Base-by-base conservation (phyloP, 2,329 filamentous ascomycete genomes). In the Diaporthe longicolla region DNA sequence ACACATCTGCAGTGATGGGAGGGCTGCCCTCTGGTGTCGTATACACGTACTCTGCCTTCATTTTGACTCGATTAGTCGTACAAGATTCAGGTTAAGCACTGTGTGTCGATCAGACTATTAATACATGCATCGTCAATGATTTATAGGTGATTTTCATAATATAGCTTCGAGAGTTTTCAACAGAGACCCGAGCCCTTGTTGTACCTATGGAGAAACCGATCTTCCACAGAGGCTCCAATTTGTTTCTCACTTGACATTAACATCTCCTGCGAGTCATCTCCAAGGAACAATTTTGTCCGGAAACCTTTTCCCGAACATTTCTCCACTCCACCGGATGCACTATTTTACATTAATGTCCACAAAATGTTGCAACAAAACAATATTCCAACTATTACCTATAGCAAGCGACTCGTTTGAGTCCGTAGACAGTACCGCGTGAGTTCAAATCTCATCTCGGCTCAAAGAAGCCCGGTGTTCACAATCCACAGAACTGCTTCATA, bases 301-400 rank as follows among this genome's bases (percentile, higher is more conserved):
- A 32, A 55, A 55, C 52, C 13, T 55, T 55, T 55, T n/a, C 52
- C 52, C 52, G 52, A 55, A 55, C 24, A 55, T 15, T 15, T 29
- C 24, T 29, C 17, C 8, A 24, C 24, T 1, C 48, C 19, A 10
- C 21, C 48, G 21, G 48, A 11, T 24, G 48, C 48, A n/a, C 48
- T 24, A 24, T 24, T 4, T 52, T 11, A 52, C 9, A 4, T n/a
- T 8, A 52, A 52, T 10, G 11, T 11, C 19, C 19, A 52, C 21
- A 24, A 52, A 52, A 52, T 9, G 7, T 52, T 52, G 48, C 48
- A 24, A 52, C 6, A n/a, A 52, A 52, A 52, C n/a, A n/a, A 10
- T 24, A n/a, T 24, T 26, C 48, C 21, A 24, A 24, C 4, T 24
- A 11, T 21, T 52, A 21, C 24, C 48, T 24, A 26, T 24, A 11